A percentile compares a stretch with the other conserved stretches of the same genome.
Conservation (phyloP, 148 eudicot species). For the Diospyros lotus region DNA sequence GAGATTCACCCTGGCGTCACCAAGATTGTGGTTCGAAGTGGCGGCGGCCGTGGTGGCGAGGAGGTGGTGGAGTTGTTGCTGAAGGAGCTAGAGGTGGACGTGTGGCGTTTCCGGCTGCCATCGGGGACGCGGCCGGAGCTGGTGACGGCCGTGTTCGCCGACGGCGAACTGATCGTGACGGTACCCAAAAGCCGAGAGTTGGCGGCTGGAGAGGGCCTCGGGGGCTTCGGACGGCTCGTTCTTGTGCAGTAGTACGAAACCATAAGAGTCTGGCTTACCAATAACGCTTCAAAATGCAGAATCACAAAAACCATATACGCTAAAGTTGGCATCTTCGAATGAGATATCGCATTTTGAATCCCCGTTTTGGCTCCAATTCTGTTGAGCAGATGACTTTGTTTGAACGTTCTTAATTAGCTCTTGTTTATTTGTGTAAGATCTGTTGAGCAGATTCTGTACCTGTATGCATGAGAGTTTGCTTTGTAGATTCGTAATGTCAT, state of each 20-base stretch:
- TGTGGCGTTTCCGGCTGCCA: slow-evolving; percentile 48
- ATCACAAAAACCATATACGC: too few relatives aligned
- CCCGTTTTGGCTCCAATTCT: neutral
- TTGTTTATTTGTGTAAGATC: neutral
- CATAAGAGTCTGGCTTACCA: neutral
- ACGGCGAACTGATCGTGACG: slow-evolving; percentile 49
- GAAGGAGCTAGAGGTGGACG: slow-evolving; percentile 40
- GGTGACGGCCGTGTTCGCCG: slow-evolving; percentile 24
- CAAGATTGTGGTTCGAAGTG: slow-evolving; percentile 43
- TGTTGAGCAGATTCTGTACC: too few relatives aligned
- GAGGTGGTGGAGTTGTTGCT: slow-evolving; percentile 17
- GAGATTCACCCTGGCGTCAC: slow-evolving; percentile 61
- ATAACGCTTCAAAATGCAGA: too few relatives aligned
- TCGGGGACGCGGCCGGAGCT: slow-evolving; percentile 28
- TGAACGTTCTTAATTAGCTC: neutral
- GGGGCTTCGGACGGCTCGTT: slow-evolving; percentile 23
- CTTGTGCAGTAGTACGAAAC: slow-evolving; percentile 24
- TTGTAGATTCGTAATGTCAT: too few relatives aligned
- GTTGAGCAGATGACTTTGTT: neutral
- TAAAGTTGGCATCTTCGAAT: neutral
- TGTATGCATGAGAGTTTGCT: too few relatives aligned
- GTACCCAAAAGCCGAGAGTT: slow-evolving; percentile 48
- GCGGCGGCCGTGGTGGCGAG: slow-evolving; percentile 11
- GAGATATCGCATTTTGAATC: neutral
- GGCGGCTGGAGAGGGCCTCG: slow-evolving; percentile 14